Conservation (phyloP, 345 rosid species). For the Dipteronia dyeriana region DNA sequence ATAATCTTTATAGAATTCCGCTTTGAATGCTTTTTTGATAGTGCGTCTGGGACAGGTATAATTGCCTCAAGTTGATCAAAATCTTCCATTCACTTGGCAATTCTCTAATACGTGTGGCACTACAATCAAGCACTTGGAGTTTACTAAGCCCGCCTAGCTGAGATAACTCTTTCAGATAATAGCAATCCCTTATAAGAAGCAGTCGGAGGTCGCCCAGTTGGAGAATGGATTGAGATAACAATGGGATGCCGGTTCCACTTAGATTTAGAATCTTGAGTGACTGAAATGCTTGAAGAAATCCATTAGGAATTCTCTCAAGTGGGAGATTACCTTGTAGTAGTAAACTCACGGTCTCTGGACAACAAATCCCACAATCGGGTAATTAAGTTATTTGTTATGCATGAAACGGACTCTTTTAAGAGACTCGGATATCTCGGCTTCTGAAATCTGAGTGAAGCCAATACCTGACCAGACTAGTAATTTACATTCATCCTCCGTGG, state of each 20-base stretch:
- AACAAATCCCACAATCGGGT: slow-evolving; percentile 21
- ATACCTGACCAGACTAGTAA: no score
- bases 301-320: slow-evolving; percentile 21
- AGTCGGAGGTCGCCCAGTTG: slow-evolving; percentile 27
- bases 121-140: slow-evolving; percentile 43
- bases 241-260: no score
- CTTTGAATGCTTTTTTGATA: slow-evolving; percentile 32
- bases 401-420: slow-evolving; percentile 41
- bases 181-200: slow-evolving; percentile 38
- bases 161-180: slow-evolving; percentile 33
- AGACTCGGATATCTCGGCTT: slow-evolving; percentile 20
- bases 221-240: no score
- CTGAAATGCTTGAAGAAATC: background rate
- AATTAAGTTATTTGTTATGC: slow-evolving; percentile 31
- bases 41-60: slow-evolving; percentile 39
- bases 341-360: slow-evolving; percentile 29
- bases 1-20: slow-evolving; percentile 32
- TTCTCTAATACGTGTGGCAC: slow-evolving; percentile 31
- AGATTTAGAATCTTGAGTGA: no score
- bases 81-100: slow-evolving; percentile 35
- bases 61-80: slow-evolving; percentile 10
- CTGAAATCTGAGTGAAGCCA: slow-evolving; percentile 15
- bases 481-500: no score
- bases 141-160: slow-evolving; percentile 31
- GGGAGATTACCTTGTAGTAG: slow-evolving; percentile 33